Evolutionary conservation across 306 rosid genomes (phyloP).

Genomic region (Prunus mongolica): DNA sequence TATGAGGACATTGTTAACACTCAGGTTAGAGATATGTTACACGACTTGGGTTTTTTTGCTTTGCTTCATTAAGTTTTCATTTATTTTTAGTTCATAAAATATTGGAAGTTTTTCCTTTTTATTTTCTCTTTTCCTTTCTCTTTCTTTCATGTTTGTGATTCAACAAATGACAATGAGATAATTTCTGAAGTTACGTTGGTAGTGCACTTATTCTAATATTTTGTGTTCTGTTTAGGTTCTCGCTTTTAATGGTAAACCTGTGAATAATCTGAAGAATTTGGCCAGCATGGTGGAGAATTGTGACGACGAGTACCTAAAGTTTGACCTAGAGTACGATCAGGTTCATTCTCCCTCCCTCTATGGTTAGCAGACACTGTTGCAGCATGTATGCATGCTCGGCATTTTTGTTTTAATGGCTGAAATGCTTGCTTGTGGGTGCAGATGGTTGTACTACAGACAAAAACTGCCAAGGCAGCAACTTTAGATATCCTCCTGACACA

Average conservation of each 20-base stretch:
- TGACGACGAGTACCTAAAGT: conserved; percentile 59
- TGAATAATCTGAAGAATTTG: conserved; percentile 63
- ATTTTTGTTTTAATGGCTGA: conserved; percentile 4
- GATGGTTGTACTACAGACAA: conserved; percentile 54
- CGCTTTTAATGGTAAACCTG: conserved; percentile 63
- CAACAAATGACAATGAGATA: not conserved
- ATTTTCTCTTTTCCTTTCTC: not conserved
- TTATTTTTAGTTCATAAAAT: not conserved
- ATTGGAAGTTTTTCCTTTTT: not conserved
- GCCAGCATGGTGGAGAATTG: conserved; percentile 74
- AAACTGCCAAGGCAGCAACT: conserved; percentile 62
- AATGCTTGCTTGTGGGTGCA: conserved; percentile 21
- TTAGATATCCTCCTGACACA: conserved; percentile 61
- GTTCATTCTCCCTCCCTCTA: conserved; percentile 20
- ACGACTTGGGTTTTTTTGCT: not conserved
- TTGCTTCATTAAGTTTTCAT: not conserved
- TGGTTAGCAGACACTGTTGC: not conserved
- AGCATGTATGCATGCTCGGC: not conserved
- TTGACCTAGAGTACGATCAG: conserved; percentile 73
- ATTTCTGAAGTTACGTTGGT: not conserved
- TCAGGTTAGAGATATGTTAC: conserved; percentile 42
- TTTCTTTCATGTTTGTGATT: not conserved
- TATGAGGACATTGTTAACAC: conserved; percentile 76
- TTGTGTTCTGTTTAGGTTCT: conserved; percentile 42
- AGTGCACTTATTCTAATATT: not conserved